phyloP scores from a whole-genome alignment of 2,329 filamentous ascomycete genomes.

The Monosporascus sp. region DNA sequence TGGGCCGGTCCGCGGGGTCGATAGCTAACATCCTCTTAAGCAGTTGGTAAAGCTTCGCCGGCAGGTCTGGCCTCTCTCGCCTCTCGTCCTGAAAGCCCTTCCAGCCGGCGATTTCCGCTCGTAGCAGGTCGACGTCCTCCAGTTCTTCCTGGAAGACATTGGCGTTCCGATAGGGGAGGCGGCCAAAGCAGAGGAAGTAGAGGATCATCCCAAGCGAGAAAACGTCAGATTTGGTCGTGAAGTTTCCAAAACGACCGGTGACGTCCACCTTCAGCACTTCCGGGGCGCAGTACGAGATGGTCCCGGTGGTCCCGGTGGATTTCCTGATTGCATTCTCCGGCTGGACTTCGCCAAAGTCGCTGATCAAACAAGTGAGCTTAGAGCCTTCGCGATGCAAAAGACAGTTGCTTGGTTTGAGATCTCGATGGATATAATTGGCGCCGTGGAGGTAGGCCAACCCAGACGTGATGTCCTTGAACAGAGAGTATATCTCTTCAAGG shows the following conservation, averaged over 20 bases:
- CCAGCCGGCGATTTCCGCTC: conserved; percentile 83
- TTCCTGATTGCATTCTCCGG: conserved; percentile 73
- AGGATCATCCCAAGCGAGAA: conserved; percentile 98
- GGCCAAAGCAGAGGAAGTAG: conserved; percentile 94
- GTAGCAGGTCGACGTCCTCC: conserved; percentile 80
- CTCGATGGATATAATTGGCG: conserved; percentile 91
- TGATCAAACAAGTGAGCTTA: conserved; percentile 77
- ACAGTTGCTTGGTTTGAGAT: conserved; percentile 95
- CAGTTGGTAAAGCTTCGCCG: conserved; percentile 77
- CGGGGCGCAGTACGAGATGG: conserved; percentile 94
- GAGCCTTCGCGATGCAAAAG: conserved; percentile 72
- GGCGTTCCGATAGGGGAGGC: conserved; percentile 77
- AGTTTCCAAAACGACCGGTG: conserved; percentile 76
- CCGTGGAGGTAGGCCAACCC: conserved; percentile 84
- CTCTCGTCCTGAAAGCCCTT: conserved; percentile 76
- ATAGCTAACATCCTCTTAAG: conserved; percentile 76
- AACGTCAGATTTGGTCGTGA: conserved; percentile 96
- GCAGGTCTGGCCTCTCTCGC: conserved; percentile 72
- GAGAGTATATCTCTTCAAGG: conserved; percentile 92
- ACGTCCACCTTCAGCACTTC: conserved; percentile 74
- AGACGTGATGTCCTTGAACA: conserved; percentile 92
- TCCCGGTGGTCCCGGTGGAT: conserved; percentile 89
- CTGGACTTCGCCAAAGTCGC: conserved; percentile 97
- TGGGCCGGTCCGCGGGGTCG: conserved; percentile 70
- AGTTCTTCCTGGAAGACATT: conserved; percentile 85